Conservation (phyloP, 2,329 filamentous ascomycete genomes). For the Colletotrichum tropicale region DNA sequence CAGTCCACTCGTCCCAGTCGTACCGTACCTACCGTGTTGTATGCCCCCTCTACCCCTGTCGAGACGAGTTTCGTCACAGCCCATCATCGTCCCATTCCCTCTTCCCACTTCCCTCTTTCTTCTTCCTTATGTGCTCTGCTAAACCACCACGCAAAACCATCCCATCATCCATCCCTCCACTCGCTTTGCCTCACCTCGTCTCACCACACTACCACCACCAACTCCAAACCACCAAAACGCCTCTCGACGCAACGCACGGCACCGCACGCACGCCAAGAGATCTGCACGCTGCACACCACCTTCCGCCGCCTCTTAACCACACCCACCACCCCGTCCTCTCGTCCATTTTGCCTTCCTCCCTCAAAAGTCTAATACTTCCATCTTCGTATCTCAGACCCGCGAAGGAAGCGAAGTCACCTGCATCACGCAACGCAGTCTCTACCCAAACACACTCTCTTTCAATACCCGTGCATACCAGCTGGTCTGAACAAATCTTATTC, state of each 20-base stretch:
- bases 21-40: too few species aligned
- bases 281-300: not conserved
- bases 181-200: constrained; percentile 8
- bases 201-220: not conserved
- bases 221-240: not conserved
- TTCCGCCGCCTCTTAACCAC: not conserved
- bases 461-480: not conserved
- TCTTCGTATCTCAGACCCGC: not conserved
- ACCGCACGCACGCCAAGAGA: constrained; percentile 7
- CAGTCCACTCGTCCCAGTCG: too few species aligned
- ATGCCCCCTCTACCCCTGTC: not conserved
- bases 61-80: constrained; percentile 20
- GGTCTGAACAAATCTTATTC: constrained; percentile 5
- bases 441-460: not conserved
- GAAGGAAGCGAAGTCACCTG: not conserved
- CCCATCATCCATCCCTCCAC: not conserved
- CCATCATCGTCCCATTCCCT: constrained; percentile 16
- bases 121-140: not conserved
- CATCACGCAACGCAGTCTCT: not conserved
- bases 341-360: not conserved
- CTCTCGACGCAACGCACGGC: not conserved
- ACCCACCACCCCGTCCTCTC: not conserved
- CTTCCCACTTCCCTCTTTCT: not conserved
- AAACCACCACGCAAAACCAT: not conserved
- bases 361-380: not conserved